These are phyloP conservation scores for Thelonectria discophora DNA, from an alignment of 2,329 filamentous ascomycete genomes.

Conservation along the genomic window DNA sequence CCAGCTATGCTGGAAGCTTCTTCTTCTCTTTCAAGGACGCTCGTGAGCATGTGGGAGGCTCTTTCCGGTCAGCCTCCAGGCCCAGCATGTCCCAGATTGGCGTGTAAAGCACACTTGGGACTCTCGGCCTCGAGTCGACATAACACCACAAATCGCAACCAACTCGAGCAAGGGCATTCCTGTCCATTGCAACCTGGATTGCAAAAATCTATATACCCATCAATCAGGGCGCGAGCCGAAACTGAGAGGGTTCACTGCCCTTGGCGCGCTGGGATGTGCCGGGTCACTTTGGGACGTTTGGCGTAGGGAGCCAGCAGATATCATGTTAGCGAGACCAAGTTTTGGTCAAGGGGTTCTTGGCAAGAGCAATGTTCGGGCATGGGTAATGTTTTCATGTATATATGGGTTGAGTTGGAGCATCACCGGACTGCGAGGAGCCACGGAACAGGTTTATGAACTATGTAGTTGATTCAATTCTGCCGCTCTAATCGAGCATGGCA, in stretches of 20 bases:
- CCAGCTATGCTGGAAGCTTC: constrained; percentile 64
- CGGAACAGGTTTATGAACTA: constrained; percentile 20
- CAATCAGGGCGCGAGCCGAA: constrained; percentile 1
- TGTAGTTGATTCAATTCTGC: constrained; percentile 26
- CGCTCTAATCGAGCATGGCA: constrained; percentile 8
- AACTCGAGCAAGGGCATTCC: neutral
- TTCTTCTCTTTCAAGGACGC: constrained; percentile 64
- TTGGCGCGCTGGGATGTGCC: constrained; percentile 12
- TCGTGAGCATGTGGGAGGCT: constrained; percentile 56
- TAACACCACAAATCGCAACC: neutral
- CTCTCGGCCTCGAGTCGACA: neutral
- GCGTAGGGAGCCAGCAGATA: constrained; percentile 22
- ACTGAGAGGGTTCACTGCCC: constrained; percentile 11
- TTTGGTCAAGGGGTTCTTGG: constrained; percentile 21
- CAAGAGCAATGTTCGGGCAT: constrained; percentile 25
- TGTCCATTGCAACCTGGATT: neutral
- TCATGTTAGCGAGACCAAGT: constrained; percentile 19
- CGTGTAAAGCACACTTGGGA: constrained; percentile 47
- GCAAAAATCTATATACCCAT: constrained; percentile 8
- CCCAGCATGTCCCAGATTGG: constrained; percentile 67
- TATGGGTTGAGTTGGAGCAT: constrained; percentile 11
- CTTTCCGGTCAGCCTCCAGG: constrained; percentile 50
- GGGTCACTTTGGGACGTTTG: constrained; percentile 13
- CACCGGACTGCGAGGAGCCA: constrained; percentile 11
- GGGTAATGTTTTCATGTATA: constrained; percentile 35